These are phyloP conservation scores for Talaromyces amestolkiae DNA, from an alignment of 2,329 filamentous ascomycete species.

Conservation along the genomic window DNA sequence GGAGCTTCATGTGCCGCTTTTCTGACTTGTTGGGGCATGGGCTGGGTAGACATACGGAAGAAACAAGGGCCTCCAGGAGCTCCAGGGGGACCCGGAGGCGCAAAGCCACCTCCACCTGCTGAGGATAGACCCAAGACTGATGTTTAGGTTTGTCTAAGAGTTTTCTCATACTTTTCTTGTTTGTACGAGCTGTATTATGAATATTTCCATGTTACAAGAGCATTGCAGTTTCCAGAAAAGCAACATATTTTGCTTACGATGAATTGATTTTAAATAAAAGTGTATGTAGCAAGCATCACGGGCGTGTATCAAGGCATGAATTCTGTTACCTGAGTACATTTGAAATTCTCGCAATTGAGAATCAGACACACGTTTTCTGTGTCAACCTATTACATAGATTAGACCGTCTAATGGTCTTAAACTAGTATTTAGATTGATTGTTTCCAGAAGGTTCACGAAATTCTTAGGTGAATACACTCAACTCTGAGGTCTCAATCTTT, in stretches of 20 bases:
- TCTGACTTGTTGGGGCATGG: slow-evolving; percentile 23
- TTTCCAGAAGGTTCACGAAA: too few relatives aligned
- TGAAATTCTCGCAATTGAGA: neutral
- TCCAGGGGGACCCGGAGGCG: neutral
- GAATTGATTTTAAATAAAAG: neutral
- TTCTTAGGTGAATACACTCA: too few relatives aligned
- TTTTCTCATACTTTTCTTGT: neutral
- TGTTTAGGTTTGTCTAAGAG: neutral
- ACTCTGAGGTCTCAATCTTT: too few relatives aligned
- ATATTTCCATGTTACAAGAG: neutral
- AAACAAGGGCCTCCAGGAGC: slow-evolving; percentile 11
- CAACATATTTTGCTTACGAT: neutral
- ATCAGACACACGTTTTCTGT: neutral
- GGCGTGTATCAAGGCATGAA: neutral
- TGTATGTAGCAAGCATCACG: neutral
- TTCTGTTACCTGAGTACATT: neutral
- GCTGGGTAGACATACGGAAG: slow-evolving; percentile 24
- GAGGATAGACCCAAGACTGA: slow-evolving; percentile 2
- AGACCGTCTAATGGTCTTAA: too few relatives aligned
- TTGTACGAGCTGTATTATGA: neutral
- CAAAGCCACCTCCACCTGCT: neutral
- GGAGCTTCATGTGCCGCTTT: slow-evolving; percentile 20
- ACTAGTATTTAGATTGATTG: too few relatives aligned
- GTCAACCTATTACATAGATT: neutral
- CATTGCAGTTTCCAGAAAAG: neutral